Evolutionary conservation across 371 early-diverging fungal species (phyloP).

Genomic region (Mortierella sp.): DNA sequence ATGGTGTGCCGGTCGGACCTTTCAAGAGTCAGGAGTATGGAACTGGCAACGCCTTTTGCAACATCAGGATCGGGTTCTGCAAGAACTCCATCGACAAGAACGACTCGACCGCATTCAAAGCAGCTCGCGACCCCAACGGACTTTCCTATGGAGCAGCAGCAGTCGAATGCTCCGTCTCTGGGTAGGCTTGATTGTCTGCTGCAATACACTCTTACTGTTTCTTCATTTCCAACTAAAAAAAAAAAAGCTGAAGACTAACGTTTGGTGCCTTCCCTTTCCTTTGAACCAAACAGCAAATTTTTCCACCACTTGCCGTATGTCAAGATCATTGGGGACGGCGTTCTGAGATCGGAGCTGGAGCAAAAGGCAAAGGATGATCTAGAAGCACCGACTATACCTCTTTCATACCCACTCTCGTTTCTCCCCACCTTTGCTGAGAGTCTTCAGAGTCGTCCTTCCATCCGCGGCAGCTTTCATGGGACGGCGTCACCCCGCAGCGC

Average conservation of each 20-base stretch:
- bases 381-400: conserved; percentile 9
- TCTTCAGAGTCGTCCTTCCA: conserved; percentile 53
- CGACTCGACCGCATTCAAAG: conserved; percentile 32
- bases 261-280: neutral
- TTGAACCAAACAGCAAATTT: conserved; percentile 30
- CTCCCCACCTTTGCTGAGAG: conserved; percentile 45
- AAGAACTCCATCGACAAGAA: conserved; percentile 51
- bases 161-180: conserved; percentile 64
- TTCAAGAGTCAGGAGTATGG: conserved; percentile 63
- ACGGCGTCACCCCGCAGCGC: conserved; percentile 15
- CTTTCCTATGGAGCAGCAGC: conserved; percentile 58
- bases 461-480: conserved; percentile 42
- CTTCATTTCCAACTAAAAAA: neutral
- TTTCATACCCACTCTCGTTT: conserved; percentile 43
- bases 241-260: neutral
- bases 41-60: conserved; percentile 62
- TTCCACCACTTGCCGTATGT: conserved; percentile 49
- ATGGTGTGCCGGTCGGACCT: conserved; percentile 64
- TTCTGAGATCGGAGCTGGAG: conserved; percentile 38
- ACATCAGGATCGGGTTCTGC: conserved; percentile 60
- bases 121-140: conserved; percentile 46
- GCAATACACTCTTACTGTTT: neutral
- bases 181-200: conserved; percentile 19
- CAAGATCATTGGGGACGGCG: conserved; percentile 31
- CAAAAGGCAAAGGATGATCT: conserved; percentile 27